Evolutionary conservation across 192 early-diverging fungal species (phyloP).

Genomic region (Funneliformis mosseae): DNA sequence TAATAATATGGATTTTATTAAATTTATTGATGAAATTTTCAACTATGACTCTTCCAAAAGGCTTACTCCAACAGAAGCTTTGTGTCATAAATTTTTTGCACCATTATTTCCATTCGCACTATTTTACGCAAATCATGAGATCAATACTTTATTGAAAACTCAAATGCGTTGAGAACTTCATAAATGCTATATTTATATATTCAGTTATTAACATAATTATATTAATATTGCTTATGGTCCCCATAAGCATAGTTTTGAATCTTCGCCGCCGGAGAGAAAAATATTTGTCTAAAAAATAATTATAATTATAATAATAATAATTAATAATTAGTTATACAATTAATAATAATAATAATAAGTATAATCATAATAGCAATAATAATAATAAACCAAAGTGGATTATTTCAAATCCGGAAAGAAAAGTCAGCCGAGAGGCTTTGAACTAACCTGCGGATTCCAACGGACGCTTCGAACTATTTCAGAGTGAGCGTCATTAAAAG

Average conservation of each 20-base stretch:
- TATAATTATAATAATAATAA: not conserved
- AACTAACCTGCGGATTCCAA: conserved; percentile 66
- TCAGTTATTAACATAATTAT: not conserved
- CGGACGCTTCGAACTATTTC: conserved; percentile 80
- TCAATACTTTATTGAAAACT: not conserved
- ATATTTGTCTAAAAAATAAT: conserved; percentile 18
- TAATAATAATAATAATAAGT: not conserved
- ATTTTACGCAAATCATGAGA: not conserved
- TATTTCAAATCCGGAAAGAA: too few relatives aligned
- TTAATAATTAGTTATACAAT: not conserved
- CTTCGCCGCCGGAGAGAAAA: conserved; percentile 79
- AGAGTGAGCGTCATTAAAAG: conserved; percentile 76
- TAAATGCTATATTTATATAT: not conserved
- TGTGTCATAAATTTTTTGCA: conserved; percentile 14
- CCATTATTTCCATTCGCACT: conserved; percentile 24
- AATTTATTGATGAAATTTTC: conserved; percentile 14
- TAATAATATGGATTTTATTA: conserved; percentile 7
- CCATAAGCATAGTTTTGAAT: conserved; percentile 76
- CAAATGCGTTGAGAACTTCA: not conserved
- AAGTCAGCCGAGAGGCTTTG: too few relatives aligned
- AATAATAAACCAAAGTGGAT: too few relatives aligned
- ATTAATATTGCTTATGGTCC: not conserved
- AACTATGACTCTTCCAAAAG: conserved; percentile 11
- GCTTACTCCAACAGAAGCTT: not conserved
- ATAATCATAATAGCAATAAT: not conserved